A percentile compares a stretch with the other conserved stretches of the same genome.
These are phyloP conservation scores for Clathrospora elynae DNA, from an alignment of 2,329 filamentous ascomycete species.

Conservation along the genomic window DNA sequence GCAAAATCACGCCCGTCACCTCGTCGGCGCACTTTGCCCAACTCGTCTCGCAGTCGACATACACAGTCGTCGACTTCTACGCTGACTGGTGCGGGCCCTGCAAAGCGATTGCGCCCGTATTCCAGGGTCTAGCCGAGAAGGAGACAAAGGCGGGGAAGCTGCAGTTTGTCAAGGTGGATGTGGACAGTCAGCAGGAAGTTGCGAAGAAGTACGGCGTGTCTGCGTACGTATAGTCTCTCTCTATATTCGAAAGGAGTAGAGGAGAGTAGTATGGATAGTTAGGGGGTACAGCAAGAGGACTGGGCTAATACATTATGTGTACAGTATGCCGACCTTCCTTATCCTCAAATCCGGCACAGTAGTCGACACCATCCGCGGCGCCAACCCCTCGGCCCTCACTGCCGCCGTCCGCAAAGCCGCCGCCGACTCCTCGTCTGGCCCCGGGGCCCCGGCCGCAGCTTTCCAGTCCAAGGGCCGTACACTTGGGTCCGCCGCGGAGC, in stretches of 20 bases:
- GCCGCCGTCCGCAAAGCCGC: constrained; percentile 54
- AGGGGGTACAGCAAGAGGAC: not conserved
- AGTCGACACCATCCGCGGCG: constrained; percentile 55
- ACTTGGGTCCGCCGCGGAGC: constrained; percentile 43
- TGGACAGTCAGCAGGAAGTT: constrained; percentile 58
- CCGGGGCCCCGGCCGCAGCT: constrained; percentile 38
- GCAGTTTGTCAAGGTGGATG: constrained; percentile 61
- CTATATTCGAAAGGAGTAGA: no score
- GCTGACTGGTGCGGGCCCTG: constrained; percentile 64
- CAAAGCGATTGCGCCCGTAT: constrained; percentile 58
- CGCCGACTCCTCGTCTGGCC: constrained; percentile 44
- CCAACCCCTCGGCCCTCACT: constrained; percentile 55
- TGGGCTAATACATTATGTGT: constrained; percentile 2
- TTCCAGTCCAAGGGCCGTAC: constrained; percentile 54
- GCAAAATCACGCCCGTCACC: constrained; percentile 41
- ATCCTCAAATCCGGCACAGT: constrained; percentile 53
- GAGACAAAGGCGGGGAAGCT: constrained; percentile 55
- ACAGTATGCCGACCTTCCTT: constrained; percentile 57
- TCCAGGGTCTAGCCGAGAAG: constrained; percentile 57
- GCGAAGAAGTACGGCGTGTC: constrained; percentile 57
- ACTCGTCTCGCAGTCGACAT: constrained; percentile 43
- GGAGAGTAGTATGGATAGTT: not conserved
- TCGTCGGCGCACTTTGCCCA: constrained; percentile 44
- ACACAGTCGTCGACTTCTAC: constrained; percentile 59
- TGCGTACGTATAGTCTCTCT: constrained; percentile 44